phyloP scores from a whole-genome alignment of 2,329 filamentous ascomycete genomes.

The Claviceps fusiformis region DNA sequence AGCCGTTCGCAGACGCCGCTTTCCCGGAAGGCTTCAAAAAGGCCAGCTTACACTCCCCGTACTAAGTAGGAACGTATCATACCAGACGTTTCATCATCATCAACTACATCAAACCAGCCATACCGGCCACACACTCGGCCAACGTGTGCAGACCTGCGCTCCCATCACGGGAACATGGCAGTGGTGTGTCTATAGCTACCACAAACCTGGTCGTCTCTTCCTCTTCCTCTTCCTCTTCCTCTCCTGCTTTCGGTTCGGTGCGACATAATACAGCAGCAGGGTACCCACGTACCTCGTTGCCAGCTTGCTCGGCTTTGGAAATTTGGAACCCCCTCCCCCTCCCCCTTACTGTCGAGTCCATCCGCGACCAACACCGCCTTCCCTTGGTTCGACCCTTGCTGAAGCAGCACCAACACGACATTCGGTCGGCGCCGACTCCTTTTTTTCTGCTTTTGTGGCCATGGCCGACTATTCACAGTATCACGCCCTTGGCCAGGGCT shows the following conservation, averaged over 20 bases:
- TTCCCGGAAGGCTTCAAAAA: slow-evolving; percentile 5
- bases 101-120: not conserved
- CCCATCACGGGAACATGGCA: not conserved
- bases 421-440: not conserved
- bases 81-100: not conserved
- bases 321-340: not conserved
- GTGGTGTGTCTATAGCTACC: not conserved
- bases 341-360: not conserved
- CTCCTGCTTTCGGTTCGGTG: not conserved
- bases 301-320: not conserved
- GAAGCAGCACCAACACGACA: not conserved
- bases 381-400: slow-evolving; percentile 2
- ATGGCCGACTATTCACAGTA: slow-evolving; percentile 46
- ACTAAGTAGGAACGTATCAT: not conserved
- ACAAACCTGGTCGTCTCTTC: not conserved
- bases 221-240: not conserved
- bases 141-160: not conserved
- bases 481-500: slow-evolving; percentile 42
- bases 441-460: slow-evolving; percentile 14
- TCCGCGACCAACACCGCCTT: slow-evolving; percentile 1
- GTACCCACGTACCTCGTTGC: not conserved
- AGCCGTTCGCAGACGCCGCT: not conserved
- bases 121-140: not conserved
- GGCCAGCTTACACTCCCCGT: slow-evolving; percentile 5
- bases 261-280: not conserved